phyloP scores from a whole-genome alignment of 1,284 basidiomycete genomes.

The Inonotus obliquus region DNA sequence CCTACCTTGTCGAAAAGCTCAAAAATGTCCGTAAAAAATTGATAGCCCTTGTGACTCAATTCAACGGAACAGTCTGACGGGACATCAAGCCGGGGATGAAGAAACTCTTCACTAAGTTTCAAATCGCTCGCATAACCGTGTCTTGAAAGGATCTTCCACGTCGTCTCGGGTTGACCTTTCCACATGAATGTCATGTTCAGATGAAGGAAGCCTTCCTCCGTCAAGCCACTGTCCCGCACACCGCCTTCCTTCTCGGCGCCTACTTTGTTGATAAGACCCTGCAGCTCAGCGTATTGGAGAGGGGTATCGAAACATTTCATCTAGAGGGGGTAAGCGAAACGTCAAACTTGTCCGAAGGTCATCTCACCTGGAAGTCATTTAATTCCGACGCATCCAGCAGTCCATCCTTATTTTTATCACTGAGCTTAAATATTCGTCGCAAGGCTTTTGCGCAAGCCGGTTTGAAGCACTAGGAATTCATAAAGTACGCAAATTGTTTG shows the following conservation, averaged over 20 bases:
- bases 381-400: slow-evolving; percentile 87
- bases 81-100: slow-evolving; percentile 92
- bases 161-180: slow-evolving; percentile 93
- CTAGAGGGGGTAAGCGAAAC: slow-evolving; percentile 9
- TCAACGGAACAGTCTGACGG: slow-evolving; percentile 93
- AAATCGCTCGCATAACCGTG: slow-evolving; percentile 97
- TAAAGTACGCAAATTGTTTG: slow-evolving; percentile 7
- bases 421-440: slow-evolving; percentile 92
- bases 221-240: slow-evolving; percentile 74
- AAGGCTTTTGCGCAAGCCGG: slow-evolving; percentile 88
- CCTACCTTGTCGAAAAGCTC: slow-evolving; percentile 90
- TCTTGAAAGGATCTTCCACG: slow-evolving; percentile 93
- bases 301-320: slow-evolving; percentile 91
- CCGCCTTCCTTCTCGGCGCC: slow-evolving; percentile 67
- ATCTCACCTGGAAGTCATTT: slow-evolving; percentile 89
- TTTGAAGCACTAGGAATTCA: slow-evolving; percentile 71
- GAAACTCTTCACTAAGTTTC: slow-evolving; percentile 81
- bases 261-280: slow-evolving; percentile 87
- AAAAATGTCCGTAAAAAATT: slow-evolving; percentile 97
- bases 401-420: slow-evolving; percentile 93
- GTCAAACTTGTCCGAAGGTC: slow-evolving; percentile 5
- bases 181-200: slow-evolving; percentile 98
- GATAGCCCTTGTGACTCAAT: slow-evolving; percentile 88
- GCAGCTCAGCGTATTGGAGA: slow-evolving; percentile 87
- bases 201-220: slow-evolving; percentile 91